Evolutionary conservation across 1,284 basidiomycete species (phyloP), one percentile per base, ranked within the genome.

Genomic region (Fomitopsis schrenkii): DNA sequence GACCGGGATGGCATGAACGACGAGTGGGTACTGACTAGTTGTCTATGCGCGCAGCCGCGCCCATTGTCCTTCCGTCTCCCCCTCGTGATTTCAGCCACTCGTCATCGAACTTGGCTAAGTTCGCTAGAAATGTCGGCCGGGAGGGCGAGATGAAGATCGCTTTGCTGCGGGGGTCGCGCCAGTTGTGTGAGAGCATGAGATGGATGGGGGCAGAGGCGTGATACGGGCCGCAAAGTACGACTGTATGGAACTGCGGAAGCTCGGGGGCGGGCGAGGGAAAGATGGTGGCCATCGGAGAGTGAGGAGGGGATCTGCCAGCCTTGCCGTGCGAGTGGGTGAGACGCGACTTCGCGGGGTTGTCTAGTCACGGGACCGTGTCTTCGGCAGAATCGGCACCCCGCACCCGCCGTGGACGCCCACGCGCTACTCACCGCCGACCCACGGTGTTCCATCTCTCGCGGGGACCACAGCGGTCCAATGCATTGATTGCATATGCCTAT

Each of bases 141-240:
- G 80, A 83, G 2, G 86, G 81, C 12, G 84, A 76, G 53, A 91
- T 66, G 56, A 90, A 68, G 30, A 90, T 59, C 0, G 78, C 77
- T 56, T 71, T 75, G 8, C 75, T 69, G 17, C 71, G 69, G 6
- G 74, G 72, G 55, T 75, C 67, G 19, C 59, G 66, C 15, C 74
- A 64, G 12, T 75, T 63, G 63, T 79, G 76, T 1, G 87, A 87
- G 30, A 90, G 71, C 58, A 74, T 71, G 2, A 79, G 68, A 55
- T 79, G 74, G n/a, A 79, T 64, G 30, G 77, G 75, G 6, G 77
- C 75, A 17, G 77, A 75, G 1, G 76, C 64, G 41, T 77, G 76
- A 57, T 73, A 77, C 2, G 65, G 59, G 0, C 77, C 77, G 44
- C 72, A 68, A 30, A 79, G 61, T 2, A 78, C 64, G 17, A 79